Base-by-base conservation (phyloP, 2,329 filamentous ascomycete genomes). In the Aspergillus phoenicis region DNA sequence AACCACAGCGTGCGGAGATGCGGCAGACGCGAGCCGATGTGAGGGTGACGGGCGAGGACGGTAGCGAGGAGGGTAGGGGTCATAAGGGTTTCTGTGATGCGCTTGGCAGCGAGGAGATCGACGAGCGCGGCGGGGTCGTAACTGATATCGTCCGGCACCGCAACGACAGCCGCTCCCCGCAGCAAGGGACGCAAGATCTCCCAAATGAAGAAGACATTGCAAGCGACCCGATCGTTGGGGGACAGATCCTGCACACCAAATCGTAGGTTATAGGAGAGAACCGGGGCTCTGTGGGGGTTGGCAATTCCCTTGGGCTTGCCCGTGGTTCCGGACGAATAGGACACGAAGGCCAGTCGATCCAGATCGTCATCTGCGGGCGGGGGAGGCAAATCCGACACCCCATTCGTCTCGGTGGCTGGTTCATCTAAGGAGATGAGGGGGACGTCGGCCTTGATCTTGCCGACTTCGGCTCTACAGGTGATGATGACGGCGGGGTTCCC, bases 191-290 rank as follows among this genome's bases (percentile, higher is more conserved):
- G 88, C 58, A 94, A 75, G 59, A 93, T 93, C 73, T 94, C 91
- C 91, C 91, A 94, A 51, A 93, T 83, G 72, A 94, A 94, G 75
- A 93, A 94, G 61, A 93, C 91, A 80, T 93, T 94, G 78, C 90
- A 93, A n/a, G 91, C 91, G 10, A 93, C 90, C 6, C 91, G 85
- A 67, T 93, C 91, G 15, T 90, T 90, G 0, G 87, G 88, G 17
- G 83, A 77, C 2, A 91, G 79, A 72, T 93, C 88, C 65, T 87
- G 89, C 52, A 93, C 75, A 8, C 78, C 81, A 70, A 93, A 93
- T 73, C 91, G 82, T 64, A 91, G 75, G 67, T 91, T 81, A 71
- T 93, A 93, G 6, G 90, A 93, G 28, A 85, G 83, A 1, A 93
- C 87, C 0, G 90, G 82, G 15, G 90, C 90, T 68, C 85, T 82